phyloP scores from a whole-genome alignment of 306 rosid genomes.

The Cucurbita argyrosperma region DNA sequence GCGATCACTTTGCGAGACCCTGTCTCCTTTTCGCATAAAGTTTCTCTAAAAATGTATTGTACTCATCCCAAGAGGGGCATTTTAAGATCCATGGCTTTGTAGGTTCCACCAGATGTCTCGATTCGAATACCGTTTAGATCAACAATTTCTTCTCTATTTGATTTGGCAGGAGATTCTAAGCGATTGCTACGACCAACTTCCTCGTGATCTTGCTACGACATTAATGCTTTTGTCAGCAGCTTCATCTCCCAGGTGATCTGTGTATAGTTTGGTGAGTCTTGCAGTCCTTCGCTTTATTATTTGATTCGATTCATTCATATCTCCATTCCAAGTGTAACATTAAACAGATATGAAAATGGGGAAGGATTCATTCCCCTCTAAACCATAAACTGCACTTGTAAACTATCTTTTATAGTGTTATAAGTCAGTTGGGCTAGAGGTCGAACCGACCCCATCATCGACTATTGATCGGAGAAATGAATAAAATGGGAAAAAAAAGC shows the following conservation, averaged over 20 bases:
- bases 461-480: too few species aligned
- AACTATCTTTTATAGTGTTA: background rate
- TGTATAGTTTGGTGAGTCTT: background rate
- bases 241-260: background rate
- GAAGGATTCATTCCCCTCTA: background rate
- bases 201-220: slow-evolving; percentile 6
- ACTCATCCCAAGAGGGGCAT: too few species aligned
- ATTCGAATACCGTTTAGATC: background rate
- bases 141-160: background rate
- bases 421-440: too few species aligned
- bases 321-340: background rate
- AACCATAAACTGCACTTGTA: background rate
- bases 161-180: slow-evolving; percentile 36
- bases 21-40: background rate
- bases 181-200: slow-evolving; percentile 34
- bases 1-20: background rate
- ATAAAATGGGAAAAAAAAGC: too few species aligned
- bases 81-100: too few species aligned
- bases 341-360: background rate
- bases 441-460: too few species aligned
- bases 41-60: too few species aligned
- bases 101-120: too few species aligned
- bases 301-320: background rate
- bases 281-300: background rate
- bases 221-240: background rate